phyloP scores from a whole-genome alignment of 805 yeast species.

The Yamadazyma nakazawae region DNA sequence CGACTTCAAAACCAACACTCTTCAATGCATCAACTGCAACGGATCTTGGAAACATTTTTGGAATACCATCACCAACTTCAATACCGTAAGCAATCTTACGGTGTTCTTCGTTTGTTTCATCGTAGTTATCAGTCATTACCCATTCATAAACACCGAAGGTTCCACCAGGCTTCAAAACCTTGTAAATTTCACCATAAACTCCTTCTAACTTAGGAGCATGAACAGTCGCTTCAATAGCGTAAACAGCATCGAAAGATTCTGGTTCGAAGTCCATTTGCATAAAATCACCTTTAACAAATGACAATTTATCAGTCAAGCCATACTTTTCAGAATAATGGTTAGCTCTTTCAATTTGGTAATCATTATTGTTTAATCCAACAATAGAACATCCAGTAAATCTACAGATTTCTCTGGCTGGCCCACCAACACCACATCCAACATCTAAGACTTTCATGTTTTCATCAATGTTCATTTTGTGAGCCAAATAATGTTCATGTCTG shows the following conservation, averaged over 20 bases:
- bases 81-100: conserved; percentile 95
- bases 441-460: conserved; percentile 87
- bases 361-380: conserved; percentile 94
- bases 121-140: conserved; percentile 96
- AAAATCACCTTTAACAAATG: conserved; percentile 94
- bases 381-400: conserved; percentile 85
- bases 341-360: conserved; percentile 93
- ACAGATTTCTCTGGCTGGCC: conserved; percentile 95
- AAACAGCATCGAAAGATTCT: conserved; percentile 90
- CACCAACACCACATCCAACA: conserved; percentile 99
- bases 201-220: conserved; percentile 97
- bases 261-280: conserved; percentile 98
- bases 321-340: conserved; percentile 68
- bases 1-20: conserved; percentile 82
- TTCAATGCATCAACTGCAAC: conserved; percentile 87
- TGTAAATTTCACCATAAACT: conserved; percentile 90
- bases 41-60: conserved; percentile 84
- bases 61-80: conserved; percentile 98
- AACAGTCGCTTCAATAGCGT: conserved; percentile 97
- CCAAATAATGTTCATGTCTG: conserved; percentile 94
- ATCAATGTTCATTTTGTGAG: conserved; percentile 75
- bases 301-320: conserved; percentile 68
- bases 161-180: conserved; percentile 97
- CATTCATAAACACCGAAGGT: conserved; percentile 97
- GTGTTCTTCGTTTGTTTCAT: conserved; percentile 82